These are phyloP conservation scores for Cercospora canescens DNA, from an alignment of 2,329 filamentous ascomycete genomes.

Conservation along the genomic window DNA sequence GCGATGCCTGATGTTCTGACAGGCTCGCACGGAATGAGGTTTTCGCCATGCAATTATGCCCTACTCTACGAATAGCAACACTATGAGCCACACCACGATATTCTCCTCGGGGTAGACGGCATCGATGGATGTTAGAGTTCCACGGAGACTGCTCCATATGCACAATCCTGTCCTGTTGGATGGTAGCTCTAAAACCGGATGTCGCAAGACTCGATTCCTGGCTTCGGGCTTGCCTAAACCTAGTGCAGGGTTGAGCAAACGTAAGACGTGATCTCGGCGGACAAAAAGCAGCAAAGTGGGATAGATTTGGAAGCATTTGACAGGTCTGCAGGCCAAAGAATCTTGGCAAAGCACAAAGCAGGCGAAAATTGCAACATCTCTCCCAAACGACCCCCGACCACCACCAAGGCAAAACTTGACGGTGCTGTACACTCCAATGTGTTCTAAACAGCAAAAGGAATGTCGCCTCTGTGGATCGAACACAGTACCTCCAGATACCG, in stretches of 20 bases:
- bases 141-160: neutral
- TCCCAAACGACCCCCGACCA: neutral
- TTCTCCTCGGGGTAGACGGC: neutral
- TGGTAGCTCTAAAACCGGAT: neutral
- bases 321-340: neutral
- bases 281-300: neutral
- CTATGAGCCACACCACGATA: neutral
- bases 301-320: too few species aligned
- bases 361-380: neutral
- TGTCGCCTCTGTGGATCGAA: constrained; percentile 22
- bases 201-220: neutral
- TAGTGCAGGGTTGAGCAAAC: neutral
- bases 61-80: neutral
- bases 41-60: too few species aligned
- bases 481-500: constrained; percentile 26
- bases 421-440: too few species aligned
- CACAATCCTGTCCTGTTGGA: neutral
- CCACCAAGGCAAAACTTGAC: neutral
- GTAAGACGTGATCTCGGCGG: neutral
- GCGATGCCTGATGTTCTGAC: neutral
- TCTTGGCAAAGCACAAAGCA: neutral
- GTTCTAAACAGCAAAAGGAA: constrained; percentile 7
- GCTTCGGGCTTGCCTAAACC: neutral
- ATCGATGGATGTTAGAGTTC: neutral
- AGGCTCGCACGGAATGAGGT: too few species aligned